A percentile compares a stretch with the other conserved stretches of the same genome.
These are phyloP conservation scores for Phytophthora syringae DNA, from an alignment of 352 stramenopile species.

Conservation along the genomic window DNA sequence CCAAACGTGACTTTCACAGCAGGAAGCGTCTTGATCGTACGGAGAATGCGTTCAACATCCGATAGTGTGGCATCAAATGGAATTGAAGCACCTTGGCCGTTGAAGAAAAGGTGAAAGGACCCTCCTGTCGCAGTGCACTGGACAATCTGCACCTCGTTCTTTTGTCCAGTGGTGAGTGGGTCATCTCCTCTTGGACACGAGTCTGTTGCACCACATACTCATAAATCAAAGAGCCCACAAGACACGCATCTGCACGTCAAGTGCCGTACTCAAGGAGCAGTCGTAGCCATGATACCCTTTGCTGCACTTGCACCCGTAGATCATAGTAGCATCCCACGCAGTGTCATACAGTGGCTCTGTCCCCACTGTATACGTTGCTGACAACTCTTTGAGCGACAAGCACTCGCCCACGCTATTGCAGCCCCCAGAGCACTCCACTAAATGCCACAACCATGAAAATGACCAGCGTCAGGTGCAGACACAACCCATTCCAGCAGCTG, in stretches of 20 bases:
- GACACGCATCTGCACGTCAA: background rate
- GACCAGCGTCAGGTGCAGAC: background rate
- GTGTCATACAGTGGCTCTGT: conserved; percentile 59
- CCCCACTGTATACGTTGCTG: conserved; percentile 45
- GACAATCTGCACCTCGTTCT: conserved; percentile 86
- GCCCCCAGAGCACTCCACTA: conserved; percentile 56
- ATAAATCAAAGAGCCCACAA: background rate
- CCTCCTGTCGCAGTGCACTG: conserved; percentile 78
- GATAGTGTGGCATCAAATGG: conserved; percentile 53
- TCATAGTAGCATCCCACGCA: conserved; percentile 76
- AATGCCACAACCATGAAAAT: background rate
- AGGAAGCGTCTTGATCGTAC: conserved; percentile 35
- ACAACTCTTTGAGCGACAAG: conserved; percentile 73
- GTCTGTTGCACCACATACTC: conserved; percentile 24
- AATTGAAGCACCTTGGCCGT: conserved; percentile 59
- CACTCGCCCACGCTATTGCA: conserved; percentile 65
- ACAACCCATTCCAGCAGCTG: background rate
- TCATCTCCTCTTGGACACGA: conserved; percentile 90
- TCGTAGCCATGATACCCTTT: conserved; percentile 83
- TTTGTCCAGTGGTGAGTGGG: conserved; percentile 80
- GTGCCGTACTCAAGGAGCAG: conserved; percentile 69
- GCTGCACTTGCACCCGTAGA: conserved; percentile 91
- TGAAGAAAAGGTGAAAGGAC: conserved; percentile 75
- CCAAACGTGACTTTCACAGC: conserved; percentile 61
- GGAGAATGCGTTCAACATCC: conserved; percentile 64